Evolutionary conservation across 2,329 filamentous ascomycete species (phyloP), one percentile per base, ranked within the genome.

Genomic region (Colletotrichum brevisporum): DNA sequence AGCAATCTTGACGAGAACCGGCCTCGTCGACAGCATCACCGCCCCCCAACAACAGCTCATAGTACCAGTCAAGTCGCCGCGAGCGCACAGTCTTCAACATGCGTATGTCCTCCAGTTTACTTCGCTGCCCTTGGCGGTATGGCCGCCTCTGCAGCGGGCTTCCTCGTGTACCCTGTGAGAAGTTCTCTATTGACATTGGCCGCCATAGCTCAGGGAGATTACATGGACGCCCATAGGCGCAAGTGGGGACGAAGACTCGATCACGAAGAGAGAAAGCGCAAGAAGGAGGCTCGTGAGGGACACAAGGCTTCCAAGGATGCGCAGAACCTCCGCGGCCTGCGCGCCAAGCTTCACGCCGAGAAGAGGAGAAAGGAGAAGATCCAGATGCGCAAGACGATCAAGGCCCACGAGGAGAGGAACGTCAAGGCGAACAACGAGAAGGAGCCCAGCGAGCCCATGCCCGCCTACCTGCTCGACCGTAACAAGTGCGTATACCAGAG

Each of bases 281-380:
- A 99, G 88, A 90, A 91, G 75, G 85, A 89, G 71, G 96, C 96
- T 70, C 92, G 96, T 84, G 94, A 97, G 84, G 92, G 90, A 69
- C 95, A 99, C 87, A 91, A 95, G 83, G 90, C 90, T 65, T 96
- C 93, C 58, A 88, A 96, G 78, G 92, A 97, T 84, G 94, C 96
- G 26, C 95, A 98, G 86, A 97, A 96, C 81, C 88, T 98, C 77
- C 92, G 93, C 71, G 96, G 96, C 73, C 89, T 98, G 75, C 88
- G 94, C 71, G 96, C 96, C 75, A 99, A 99, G 87, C 86, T 97
- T 77, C 91, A 96, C 85, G 92, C 95, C 81, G 91, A 98, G 89
- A 94, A 95, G 86, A 90, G 96, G 27, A 93, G 94, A 85, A 92
- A 95, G 81, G 95, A 99, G 87, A 99, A 99, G 91, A 97, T 97